Percentiles rank a stretch among this genome's conserved stretches.
Evolutionary conservation across 352 stramenopile species (phyloP).

Genomic region (Globisporangium cylindrosporum): DNA sequence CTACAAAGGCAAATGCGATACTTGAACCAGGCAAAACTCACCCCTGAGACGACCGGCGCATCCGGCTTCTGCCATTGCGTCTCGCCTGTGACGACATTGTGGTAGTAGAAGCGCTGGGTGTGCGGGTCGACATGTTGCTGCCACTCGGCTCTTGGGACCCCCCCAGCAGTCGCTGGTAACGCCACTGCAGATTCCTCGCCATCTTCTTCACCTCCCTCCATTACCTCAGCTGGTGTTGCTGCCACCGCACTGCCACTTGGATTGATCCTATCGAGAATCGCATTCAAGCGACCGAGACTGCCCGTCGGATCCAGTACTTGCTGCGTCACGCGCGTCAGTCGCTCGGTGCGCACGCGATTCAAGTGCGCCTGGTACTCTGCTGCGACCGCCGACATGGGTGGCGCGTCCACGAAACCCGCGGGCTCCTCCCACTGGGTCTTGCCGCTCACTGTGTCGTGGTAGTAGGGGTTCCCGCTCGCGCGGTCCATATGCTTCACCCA

Average conservation of each 20-base stretch:
- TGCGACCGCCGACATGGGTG: conserved; percentile 13
- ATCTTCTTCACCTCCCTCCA: conserved; percentile 2
- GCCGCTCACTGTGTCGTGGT: conserved; percentile 54
- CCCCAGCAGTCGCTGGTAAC: neutral
- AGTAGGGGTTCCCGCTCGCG: conserved; percentile 70
- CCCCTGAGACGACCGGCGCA: conserved; percentile 59
- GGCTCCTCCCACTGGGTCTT: conserved; percentile 75
- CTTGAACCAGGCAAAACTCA: conserved; percentile 27
- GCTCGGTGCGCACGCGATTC: conserved; percentile 47
- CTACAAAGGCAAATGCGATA: neutral
- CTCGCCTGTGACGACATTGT: conserved; percentile 71
- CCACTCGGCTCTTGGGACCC: conserved; percentile 50
- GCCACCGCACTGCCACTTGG: conserved; percentile 11
- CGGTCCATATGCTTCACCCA: conserved; percentile 80
- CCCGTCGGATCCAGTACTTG: conserved; percentile 67
- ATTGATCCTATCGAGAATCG: conserved; percentile 65
- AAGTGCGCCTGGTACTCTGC: conserved; percentile 73
- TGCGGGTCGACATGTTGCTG: conserved; percentile 84
- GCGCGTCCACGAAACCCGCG: conserved; percentile 37
- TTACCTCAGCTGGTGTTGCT: neutral
- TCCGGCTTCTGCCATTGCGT: conserved; percentile 83
- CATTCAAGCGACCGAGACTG: conserved; percentile 67
- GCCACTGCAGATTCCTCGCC: neutral
- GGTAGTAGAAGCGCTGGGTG: conserved; percentile 81
- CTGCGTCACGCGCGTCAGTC: conserved; percentile 50